A percentile compares a stretch with the other conserved stretches of the same genome.
Conservation (phyloP, 2,329 filamentous ascomycete species). For the Pseudogymnoascus sp. region DNA sequence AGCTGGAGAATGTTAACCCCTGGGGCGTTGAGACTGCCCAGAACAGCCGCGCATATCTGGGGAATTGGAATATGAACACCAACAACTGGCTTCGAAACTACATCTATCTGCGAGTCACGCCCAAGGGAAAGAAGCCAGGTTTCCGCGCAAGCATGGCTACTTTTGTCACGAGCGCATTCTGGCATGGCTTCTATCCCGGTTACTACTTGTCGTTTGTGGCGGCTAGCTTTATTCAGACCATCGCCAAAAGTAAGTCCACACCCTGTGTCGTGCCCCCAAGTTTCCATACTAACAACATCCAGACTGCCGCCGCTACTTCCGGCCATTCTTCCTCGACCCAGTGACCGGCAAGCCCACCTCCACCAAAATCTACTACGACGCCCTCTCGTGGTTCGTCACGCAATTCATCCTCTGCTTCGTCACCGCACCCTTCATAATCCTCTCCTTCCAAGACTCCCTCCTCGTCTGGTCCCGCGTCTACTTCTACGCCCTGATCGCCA, state of each 20-base stretch:
- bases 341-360: constrained; percentile 61
- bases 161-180: constrained; percentile 88
- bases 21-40: constrained; percentile 82
- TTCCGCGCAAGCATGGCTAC: constrained; percentile 92
- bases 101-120: constrained; percentile 89
- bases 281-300: constrained; percentile 16
- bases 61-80: constrained; percentile 97
- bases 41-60: constrained; percentile 87
- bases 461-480: constrained; percentile 78
- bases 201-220: constrained; percentile 90
- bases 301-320: constrained; percentile 85
- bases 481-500: constrained; percentile 73
- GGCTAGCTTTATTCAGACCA: constrained; percentile 84
- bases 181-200: constrained; percentile 96
- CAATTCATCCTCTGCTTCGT: constrained; percentile 79
- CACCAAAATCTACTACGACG: constrained; percentile 80
- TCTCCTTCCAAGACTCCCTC: constrained; percentile 63
- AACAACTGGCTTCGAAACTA: constrained; percentile 96
- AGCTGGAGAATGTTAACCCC: constrained; percentile 82
- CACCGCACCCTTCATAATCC: constrained; percentile 76
- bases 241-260: constrained; percentile 72
- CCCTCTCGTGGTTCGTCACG: constrained; percentile 65
- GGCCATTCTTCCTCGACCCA: constrained; percentile 85
- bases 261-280: neutral
- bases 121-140: constrained; percentile 89